Base-by-base conservation (phyloP, 352 stramenopile species). In the Aphanomyces euteiches region DNA sequence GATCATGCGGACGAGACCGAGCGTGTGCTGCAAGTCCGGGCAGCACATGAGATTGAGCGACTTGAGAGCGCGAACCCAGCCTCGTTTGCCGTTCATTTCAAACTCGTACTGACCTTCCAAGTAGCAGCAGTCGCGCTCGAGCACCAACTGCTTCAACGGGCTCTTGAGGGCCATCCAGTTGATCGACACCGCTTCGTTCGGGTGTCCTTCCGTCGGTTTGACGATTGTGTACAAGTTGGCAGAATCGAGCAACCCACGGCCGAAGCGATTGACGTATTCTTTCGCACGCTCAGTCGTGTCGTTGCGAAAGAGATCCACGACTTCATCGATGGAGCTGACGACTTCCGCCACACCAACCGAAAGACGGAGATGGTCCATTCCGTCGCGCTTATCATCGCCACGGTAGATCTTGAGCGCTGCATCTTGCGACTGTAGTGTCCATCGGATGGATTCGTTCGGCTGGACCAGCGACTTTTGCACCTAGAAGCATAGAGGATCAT, bases 51-150 rank as follows among this genome's bases (percentile, higher is more conserved):
- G 10, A 28, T 58, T 19, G 17, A 58, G 8, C 50, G 50, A 58
- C 50, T 58, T 58, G 50, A 58, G 7, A 7, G 15, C 10, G 7
- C 50, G 50, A 19, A 58, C 50, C 50, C 50, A 58, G 15, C 50
- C 50, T 13, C 50, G 50, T 3, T 58, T 58, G 50, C 50, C 50
- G 50, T 58, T 19, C 15, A 58, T 7, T 8, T 58, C 17, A 19
- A 58, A 58, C 17, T 58, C 50, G 50, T 58, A 58, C 15, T 58
- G 50, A 2, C 50, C 50, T 58, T 58, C 50, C 50, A 58, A 58
- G 50, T 19, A 58, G 7, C 7, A 8, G 7, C 7, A 58, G 17
- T 58, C 50, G 50, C 50, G 50, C 17, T 8, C 7, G 7, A 58
- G 7, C 15, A 58, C 21, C 8, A 58, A 17, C 7, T 58, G 7